Base-by-base conservation (phyloP, 2,329 filamentous ascomycete species). In the Epichloe gansuensis region DNA sequence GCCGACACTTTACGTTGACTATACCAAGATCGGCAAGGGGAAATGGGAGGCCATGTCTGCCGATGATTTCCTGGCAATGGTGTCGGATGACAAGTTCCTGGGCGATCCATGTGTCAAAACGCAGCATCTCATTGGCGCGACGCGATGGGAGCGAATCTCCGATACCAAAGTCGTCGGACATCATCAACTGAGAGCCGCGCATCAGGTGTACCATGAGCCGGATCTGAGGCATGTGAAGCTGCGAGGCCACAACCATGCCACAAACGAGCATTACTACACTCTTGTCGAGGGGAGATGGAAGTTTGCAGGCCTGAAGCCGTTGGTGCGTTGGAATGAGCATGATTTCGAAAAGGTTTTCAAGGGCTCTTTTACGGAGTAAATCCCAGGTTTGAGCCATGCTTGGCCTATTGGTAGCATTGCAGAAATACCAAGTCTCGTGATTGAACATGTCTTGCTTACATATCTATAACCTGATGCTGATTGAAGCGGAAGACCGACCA, bases 271-370 rank as follows among this genome's bases (percentile, higher is more conserved):
- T 58, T 75, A 71, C 71, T 80, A 79, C 63, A 72, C 71, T 63
- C 77, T 73, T 67, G 69, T 79, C n/a, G 69, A 78, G 35, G 76
- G 76, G 2, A 73, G 71, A 56, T 79, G 76, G 76, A 78, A 78
- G 66, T 78, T 78, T 66, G 76, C 76, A 0, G 76, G 76, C 2
- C 60, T 79, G 48, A 65, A 66, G 60, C 76, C 76, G 9, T 72
- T 76, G 50, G 76, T 78, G 56, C 61, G 75, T 53, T 79, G 76
- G 76, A 68, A 64, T 52, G 75, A 78, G 68, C 74, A 74, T 27
- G 12, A 43, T 2, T 21, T 43, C 0, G 48, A 42, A 17, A 36
- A 43, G n/a, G 35, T 50, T 4, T 49, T 49, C 17, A 21, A 41
- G 39, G 31, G 31, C 9, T 31, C 31, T 11, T 31, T 31, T 31